Evolutionary conservation across 2,329 filamentous ascomycete species (phyloP), one percentile per base, ranked within the genome.

Genomic region (Colletotrichum sp.): DNA sequence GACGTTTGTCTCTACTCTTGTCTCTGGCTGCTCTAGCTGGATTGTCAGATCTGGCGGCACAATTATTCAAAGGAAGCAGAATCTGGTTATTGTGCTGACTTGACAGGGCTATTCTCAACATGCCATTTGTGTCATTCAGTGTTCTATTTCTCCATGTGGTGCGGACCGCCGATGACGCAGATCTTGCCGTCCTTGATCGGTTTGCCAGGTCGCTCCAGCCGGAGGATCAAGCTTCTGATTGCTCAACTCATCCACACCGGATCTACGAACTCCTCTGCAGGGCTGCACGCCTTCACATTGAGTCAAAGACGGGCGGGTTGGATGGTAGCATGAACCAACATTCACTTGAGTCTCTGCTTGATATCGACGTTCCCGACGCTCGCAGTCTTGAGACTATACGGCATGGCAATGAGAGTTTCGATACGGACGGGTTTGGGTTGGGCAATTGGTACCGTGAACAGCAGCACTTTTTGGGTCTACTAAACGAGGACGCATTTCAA

Each of bases 121-220:
- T 77, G 2, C 84, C 85, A 5, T 86, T 86, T 72, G 81, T 84
- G 3, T 81, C 85, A 3, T 86, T 86, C 66, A 85, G 80, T 62
- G 83, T 86, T 6, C 55, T 86, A 1, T 84, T 86, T 65, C 82
- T 80, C 1, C 80, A 80, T 9, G 80, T 79, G 6, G 78, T 86
- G 30, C 80, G 83, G 69, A 75, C 78, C 27, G 75, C 77, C 8
- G 79, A 83, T 59, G 25, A 65, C 25, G 72, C 67, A 27, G 80
- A 82, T 32, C 66, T 83, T 36, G 49, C 44, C 68, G 66, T 77
- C 11, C 64, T 86, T 2, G 81, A 85, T 13, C 69, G 77, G 6
- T 86, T 86, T 55, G 78, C 80, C 6, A 75, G 77, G 6, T 86
- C 84, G 1, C 77, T 86, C 13, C 67, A 77, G 32, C 75, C 80